Base-by-base conservation (phyloP, 805 yeast species). In the Candida cerambycidarum region DNA sequence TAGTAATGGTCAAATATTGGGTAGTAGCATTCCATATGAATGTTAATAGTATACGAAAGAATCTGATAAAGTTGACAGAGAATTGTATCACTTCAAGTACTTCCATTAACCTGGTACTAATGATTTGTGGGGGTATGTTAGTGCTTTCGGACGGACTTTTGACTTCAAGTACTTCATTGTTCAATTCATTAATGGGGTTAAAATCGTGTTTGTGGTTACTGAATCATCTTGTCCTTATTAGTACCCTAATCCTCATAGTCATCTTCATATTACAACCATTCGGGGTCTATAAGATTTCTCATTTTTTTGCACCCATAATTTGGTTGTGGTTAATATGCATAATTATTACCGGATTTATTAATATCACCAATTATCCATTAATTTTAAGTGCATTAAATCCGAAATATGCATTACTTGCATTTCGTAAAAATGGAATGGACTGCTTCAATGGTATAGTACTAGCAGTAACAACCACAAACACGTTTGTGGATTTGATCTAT, bases 401-500 rank as follows among this genome's bases (percentile, higher is more conserved):
- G 1, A 58, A 62, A 39, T 72, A 73, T 50, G 84, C 83, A 1
- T 63, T 77, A 38, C 50, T 62, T n/a, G 67, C 69, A 29, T 57
- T 80, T 46, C 61, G 54, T 36, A 48, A 54, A 9, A 65, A 69
- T 3, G 69, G 67, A 15, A 59, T 74, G 21, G 78, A 72, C 52
- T 61, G 67, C 2, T 61, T 80, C 24, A 70, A 77, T 9, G 73
- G 77, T 3, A 75, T 77, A 3, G 71, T 79, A 75, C 69, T 80
- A 33, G 63, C 79, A 1, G 59, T 80, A 18, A 79, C 85, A 0
- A 85, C 85, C 24, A 65, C 76, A 3, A 85, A 80, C 48, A 83
- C 84, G 5, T 80, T 80, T 61, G 82, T 83, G 1, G 84, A 80
- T 57, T 79, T 83, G 3, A 82, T 76, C 52, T 76, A 79, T 52